Base-by-base conservation (phyloP, 768 basidiomycete species). In the Rhizopogon sp. region DNA sequence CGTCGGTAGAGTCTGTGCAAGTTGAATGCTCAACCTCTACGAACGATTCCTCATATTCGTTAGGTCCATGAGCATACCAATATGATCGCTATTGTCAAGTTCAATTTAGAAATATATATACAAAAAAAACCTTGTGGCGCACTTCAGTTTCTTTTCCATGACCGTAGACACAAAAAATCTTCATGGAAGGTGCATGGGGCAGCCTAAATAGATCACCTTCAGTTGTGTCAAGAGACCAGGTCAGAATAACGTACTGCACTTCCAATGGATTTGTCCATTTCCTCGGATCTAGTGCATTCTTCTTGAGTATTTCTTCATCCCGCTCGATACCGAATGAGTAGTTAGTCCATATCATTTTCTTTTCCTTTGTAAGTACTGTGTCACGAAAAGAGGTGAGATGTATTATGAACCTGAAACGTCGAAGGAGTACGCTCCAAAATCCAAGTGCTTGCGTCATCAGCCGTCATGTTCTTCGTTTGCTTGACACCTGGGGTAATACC, bases 261-360 rank as follows among this genome's bases (percentile, higher is more conserved):
- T 94, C 91, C 20, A 93, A 74, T 10, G 94, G 93, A 68, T 98
- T 98, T 9, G 87, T 79, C 96, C 96, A 99, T 73, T 94, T 96
- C 13, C 73, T 81, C 64, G 80, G 84, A 67, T 94, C 90, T 22
- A 75, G 60, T 61, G 87, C 78, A 68, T 95, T 96, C 57, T 67
- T 72, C 55, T 76, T 77, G 53, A 97, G 67, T 39, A 73, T 72
- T 46, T 74, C 72, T 53, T 85, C 85, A 60, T 93, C 81, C 14
- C 83, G 76, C 72, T 98, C 95, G 44, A 97, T 85, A 0, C 91
- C 93, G 66, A 84, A 88, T 8, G 90, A 93, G 70, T 94, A 98
- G 64, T 98, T 98, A 0, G 77, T 79, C 39, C 70, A 74, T 31
- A 94, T 70, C 92, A 94, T 95, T 78, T 81, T 84, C 87, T 90